Percentiles rank a stretch among this genome's conserved stretches.
These are phyloP conservation scores for Ganoderma lucidum DNA, from an alignment of 1,284 basidiomycete species.

Conservation along the genomic window DNA sequence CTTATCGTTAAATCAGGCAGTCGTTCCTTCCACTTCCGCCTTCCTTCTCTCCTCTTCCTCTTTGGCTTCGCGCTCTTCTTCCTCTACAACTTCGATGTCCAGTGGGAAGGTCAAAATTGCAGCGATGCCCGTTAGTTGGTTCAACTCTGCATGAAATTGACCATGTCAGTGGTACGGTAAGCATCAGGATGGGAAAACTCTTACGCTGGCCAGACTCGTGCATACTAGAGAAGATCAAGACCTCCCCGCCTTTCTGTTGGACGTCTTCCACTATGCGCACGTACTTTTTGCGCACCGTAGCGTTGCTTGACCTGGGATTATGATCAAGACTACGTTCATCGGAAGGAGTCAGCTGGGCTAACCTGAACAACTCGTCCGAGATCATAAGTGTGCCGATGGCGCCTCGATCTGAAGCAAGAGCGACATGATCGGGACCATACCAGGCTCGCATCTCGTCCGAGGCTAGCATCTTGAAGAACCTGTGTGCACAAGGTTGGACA, in stretches of 20 bases:
- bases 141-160: slow-evolving; percentile 71
- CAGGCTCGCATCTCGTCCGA: slow-evolving; percentile 96
- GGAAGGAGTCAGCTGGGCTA: slow-evolving; percentile 31
- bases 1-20: slow-evolving; percentile 15
- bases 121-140: slow-evolving; percentile 94
- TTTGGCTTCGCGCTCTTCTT: slow-evolving; percentile 76
- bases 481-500: slow-evolving; percentile 42
- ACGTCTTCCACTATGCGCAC: slow-evolving; percentile 92
- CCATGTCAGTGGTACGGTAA: slow-evolving; percentile 4
- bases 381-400: slow-evolving; percentile 96
- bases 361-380: slow-evolving; percentile 95
- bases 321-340: background rate
- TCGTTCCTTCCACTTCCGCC: slow-evolving; percentile 38
- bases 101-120: slow-evolving; percentile 97
- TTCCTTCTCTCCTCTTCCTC: slow-evolving; percentile 55
- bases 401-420: slow-evolving; percentile 90
- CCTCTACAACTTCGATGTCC: slow-evolving; percentile 93
- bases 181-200: slow-evolving; percentile 39
- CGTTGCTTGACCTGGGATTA: slow-evolving; percentile 68
- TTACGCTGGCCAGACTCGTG: slow-evolving; percentile 96
- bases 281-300: slow-evolving; percentile 81
- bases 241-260: slow-evolving; percentile 89
- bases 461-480: slow-evolving; percentile 97
- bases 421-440: slow-evolving; percentile 97
- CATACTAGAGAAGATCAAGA: slow-evolving; percentile 98